These are phyloP conservation scores for Nitzschia putrida DNA, from an alignment of 108 stramenopile genomes.

Conservation along the genomic window DNA sequence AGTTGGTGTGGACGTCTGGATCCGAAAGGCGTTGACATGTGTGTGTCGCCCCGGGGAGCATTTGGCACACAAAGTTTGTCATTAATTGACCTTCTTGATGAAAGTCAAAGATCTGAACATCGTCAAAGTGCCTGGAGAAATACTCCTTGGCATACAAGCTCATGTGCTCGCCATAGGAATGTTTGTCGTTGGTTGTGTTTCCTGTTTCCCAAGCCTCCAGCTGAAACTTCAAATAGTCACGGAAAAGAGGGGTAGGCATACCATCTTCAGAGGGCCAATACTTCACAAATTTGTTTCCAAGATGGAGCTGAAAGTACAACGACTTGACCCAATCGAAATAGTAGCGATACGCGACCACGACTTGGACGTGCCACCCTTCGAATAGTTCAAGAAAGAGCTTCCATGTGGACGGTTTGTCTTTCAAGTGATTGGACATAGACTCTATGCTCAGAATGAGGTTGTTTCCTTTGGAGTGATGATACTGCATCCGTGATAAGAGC, in stretches of 20 bases:
- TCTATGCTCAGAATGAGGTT: slow-evolving; percentile 28
- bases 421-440: slow-evolving; percentile 25
- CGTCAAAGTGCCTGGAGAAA: slow-evolving; percentile 22
- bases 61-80: slow-evolving; percentile 30
- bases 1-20: neutral
- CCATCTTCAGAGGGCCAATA: slow-evolving; percentile 23
- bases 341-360: slow-evolving; percentile 28
- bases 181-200: slow-evolving; percentile 11
- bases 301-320: slow-evolving; percentile 31
- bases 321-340: slow-evolving; percentile 29
- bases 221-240: slow-evolving; percentile 10
- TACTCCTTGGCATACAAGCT: slow-evolving; percentile 17
- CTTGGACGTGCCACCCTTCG: slow-evolving; percentile 27
- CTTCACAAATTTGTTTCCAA: neutral
- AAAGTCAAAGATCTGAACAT: slow-evolving; percentile 24
- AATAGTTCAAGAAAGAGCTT: slow-evolving; percentile 14
- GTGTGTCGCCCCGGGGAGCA: slow-evolving; percentile 19
- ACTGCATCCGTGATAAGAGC: no score
- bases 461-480: neutral
- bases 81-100: slow-evolving; percentile 19
- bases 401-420: slow-evolving; percentile 16
- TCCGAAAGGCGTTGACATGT: slow-evolving; percentile 12
- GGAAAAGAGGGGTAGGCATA: slow-evolving; percentile 13
- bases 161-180: slow-evolving; percentile 27
- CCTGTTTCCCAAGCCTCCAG: slow-evolving; percentile 17